A percentile compares a stretch with the other conserved stretches of the same genome.
These are phyloP conservation scores for Lentinula boryana DNA, from an alignment of 768 basidiomycete genomes.

Conservation along the genomic window DNA sequence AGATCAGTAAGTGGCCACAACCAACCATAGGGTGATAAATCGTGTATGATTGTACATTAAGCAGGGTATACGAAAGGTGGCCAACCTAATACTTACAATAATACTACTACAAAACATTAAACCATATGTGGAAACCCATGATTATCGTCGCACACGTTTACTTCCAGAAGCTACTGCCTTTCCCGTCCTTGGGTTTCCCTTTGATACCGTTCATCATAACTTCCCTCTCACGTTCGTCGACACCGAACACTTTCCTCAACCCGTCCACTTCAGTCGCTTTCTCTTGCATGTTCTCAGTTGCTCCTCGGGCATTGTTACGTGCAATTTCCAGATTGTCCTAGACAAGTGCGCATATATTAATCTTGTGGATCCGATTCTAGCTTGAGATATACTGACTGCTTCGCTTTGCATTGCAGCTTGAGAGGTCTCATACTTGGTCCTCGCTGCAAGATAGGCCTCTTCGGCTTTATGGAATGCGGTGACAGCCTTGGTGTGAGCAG, in stretches of 20 bases:
- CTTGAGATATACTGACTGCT: conserved; percentile 10
- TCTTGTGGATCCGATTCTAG: background rate
- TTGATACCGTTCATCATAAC: conserved; percentile 34
- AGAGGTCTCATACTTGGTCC: conserved; percentile 49
- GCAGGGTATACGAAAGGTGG: too few relatives aligned
- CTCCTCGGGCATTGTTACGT: conserved; percentile 47
- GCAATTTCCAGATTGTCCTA: conserved; percentile 41
- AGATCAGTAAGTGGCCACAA: too few relatives aligned
- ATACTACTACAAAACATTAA: too few relatives aligned
- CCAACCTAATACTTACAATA: too few relatives aligned
- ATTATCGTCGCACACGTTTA: background rate
- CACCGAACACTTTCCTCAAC: conserved; percentile 55
- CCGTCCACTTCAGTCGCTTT: conserved; percentile 73
- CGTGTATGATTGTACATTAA: too few relatives aligned
- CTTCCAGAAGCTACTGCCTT: conserved; percentile 1
- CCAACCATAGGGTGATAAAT: too few relatives aligned
- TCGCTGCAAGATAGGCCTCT: conserved; percentile 54
- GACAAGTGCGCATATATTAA: background rate
- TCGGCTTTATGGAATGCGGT: conserved; percentile 58
- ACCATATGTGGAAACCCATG: too few relatives aligned
- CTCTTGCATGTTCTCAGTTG: conserved; percentile 57
- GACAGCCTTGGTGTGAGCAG: conserved; percentile 46
- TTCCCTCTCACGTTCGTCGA: conserved; percentile 66
- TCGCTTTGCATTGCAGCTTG: conserved; percentile 41
- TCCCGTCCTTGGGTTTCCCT: background rate